Percentiles rank a stretch among this genome's conserved stretches.
Evolutionary conservation across 164 flowering plant genomes (phyloP).

Genomic region (Akebia trifoliata): DNA sequence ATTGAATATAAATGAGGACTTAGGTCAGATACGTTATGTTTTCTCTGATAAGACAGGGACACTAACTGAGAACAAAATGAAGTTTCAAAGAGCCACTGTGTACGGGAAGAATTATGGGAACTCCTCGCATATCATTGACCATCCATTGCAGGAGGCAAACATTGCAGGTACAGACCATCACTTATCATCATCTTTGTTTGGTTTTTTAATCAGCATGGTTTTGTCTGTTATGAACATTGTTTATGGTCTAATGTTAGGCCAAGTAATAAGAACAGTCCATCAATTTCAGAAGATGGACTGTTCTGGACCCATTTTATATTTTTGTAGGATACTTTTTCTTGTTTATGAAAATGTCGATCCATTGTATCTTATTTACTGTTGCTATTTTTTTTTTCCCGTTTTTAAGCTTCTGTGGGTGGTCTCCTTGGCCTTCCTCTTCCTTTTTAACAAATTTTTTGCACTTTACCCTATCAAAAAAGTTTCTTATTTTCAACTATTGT

Average conservation of each 20-base stretch:
- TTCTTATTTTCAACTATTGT: too few relatives aligned
- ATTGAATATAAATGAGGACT: constrained; percentile 88
- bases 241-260: not conserved
- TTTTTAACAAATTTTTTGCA: too few relatives aligned
- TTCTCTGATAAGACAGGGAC: constrained; percentile 94
- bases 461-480: too few relatives aligned
- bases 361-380: too few relatives aligned
- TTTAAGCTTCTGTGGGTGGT: too few relatives aligned
- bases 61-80: constrained; percentile 93
- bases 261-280: not conserved
- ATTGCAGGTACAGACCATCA: constrained; percentile 17
- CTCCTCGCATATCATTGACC: constrained; percentile 20
- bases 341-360: constrained; percentile 1
- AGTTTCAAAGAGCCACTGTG: constrained; percentile 68
- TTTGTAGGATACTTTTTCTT: too few relatives aligned
- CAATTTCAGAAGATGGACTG: too few relatives aligned
- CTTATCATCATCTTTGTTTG: too few relatives aligned
- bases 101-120: constrained; percentile 54
- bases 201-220: too few relatives aligned
- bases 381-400: too few relatives aligned
- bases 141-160: constrained; percentile 27
- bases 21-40: constrained; percentile 84
- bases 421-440: too few relatives aligned
- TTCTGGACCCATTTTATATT: too few relatives aligned
- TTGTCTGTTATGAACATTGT: not conserved